phyloP scores from a whole-genome alignment of 441 rosid species.

The Croton setiger region DNA sequence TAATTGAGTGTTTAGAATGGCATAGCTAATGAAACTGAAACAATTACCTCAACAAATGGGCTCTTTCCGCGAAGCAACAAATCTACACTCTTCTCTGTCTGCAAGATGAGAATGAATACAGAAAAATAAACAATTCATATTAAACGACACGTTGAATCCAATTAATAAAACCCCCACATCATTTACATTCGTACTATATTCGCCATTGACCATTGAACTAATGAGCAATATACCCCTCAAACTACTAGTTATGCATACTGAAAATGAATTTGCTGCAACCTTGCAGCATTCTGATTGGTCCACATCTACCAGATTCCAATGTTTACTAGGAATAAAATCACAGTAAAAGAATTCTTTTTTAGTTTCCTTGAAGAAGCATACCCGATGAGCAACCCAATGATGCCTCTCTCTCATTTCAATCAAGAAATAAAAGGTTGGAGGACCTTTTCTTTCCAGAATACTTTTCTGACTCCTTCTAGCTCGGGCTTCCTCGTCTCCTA shows the following conservation, averaged over 20 bases:
- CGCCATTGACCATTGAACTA: too few relatives aligned
- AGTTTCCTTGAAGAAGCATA: constrained; percentile 11
- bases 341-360: background rate
- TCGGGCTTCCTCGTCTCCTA: constrained; percentile 65
- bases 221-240: too few relatives aligned
- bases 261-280: too few relatives aligned
- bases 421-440: constrained; percentile 65
- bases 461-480: constrained; percentile 56
- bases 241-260: too few relatives aligned
- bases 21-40: background rate
- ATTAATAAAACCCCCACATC: too few relatives aligned
- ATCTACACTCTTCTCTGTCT: constrained; percentile 71
- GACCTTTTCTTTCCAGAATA: constrained; percentile 56
- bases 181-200: too few relatives aligned
- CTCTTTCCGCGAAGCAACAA: constrained; percentile 52
- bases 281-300: too few relatives aligned
- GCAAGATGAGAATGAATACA: constrained; percentile 16
- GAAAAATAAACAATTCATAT: background rate
- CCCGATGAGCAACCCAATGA: constrained; percentile 63
- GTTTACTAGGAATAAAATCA: background rate
- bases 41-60: constrained; percentile 61
- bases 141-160: background rate
- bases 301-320: too few relatives aligned
- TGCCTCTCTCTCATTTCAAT: constrained; percentile 66
- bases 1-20: background rate